Base-by-base conservation (phyloP, 176 grass and related monocot genomes). In the Avena atlantica region DNA sequence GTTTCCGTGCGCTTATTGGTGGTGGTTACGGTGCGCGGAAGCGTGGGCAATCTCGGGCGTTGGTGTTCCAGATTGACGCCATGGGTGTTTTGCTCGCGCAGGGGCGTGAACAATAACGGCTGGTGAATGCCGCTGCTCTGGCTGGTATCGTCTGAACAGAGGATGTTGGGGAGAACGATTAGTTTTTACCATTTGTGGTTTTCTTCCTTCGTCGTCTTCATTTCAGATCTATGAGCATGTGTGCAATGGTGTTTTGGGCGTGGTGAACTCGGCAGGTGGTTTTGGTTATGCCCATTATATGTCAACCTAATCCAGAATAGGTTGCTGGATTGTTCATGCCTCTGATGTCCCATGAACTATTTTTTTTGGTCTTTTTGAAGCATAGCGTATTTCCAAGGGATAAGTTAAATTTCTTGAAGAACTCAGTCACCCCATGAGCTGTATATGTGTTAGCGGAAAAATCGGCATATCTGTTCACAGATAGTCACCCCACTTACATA, bases 191-290 rank as follows among this genome's bases (percentile, higher is more conserved):
- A 70, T 70, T 48, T 45, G 23, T 15, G 70, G 25, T 25, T 76
- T 77, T 75, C 51, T 55, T 70, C 36, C 50, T 25, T 76, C 75
- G 20, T 72, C 44, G 0, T 81, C 86, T 88, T 16, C 76, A 60
- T 55, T 84, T 61, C 78, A 91, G 82, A 91, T 91, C 90, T 91
- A 57, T 17, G 48, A 86, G 64, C 71, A 44, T 62, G 48, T 55
- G 60, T 48, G 86, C 42, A 70, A 74, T 91, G 69, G 42, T 62
- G 45, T 76, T 91, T 86, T 49, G 77, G 61, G 58, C 13, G 14
- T n/a, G 3, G 66, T 19, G 8, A 79, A 12, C n/a, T 60, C 44
- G 66, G 49, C 45, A 36, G 68, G 0, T 56, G 24, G 8, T 56
- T 12, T 21, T 53, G 74, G 63, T 36, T 81, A 17, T 81, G 16